These are phyloP conservation scores for Mallotus japonicus DNA, from an alignment of 441 rosid species.

Conservation along the genomic window DNA sequence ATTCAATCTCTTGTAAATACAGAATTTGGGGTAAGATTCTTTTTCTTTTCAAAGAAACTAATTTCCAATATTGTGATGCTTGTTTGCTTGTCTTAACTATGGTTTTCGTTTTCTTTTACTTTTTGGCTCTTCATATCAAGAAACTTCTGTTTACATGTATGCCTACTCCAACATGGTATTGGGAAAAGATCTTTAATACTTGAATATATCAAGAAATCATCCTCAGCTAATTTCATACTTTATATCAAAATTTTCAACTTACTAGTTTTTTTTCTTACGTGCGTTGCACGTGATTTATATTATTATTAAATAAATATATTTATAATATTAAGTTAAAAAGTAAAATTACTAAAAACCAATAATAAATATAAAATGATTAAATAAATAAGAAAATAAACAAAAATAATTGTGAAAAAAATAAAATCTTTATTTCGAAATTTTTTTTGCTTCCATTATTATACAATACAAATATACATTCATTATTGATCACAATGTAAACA, in stretches of 20 bases:
- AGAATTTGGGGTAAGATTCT: constrained; percentile 67
- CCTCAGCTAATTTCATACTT: background rate
- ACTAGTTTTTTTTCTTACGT: too few relatives aligned
- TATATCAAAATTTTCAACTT: background rate
- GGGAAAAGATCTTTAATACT: background rate
- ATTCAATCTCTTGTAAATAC: constrained; percentile 67
- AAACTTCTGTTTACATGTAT: background rate
- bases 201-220: background rate
- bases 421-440: too few relatives aligned
- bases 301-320: too few relatives aligned
- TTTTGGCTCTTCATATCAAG: background rate
- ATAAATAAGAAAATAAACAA: too few relatives aligned
- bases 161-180: background rate
- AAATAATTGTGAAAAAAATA: too few relatives aligned
- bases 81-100: background rate
- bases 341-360: too few relatives aligned
- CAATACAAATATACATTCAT: too few relatives aligned
- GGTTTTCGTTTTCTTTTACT: background rate
- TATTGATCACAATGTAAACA: too few relatives aligned
- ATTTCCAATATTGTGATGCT: background rate
- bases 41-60: background rate
- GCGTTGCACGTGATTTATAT: too few relatives aligned
- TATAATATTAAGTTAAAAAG: too few relatives aligned
- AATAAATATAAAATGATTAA: too few relatives aligned
- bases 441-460: too few relatives aligned